A percentile compares a stretch with the other conserved stretches of the same genome.
Conservation (phyloP, 2,329 filamentous ascomycete genomes). For the Cytospora mali region DNA sequence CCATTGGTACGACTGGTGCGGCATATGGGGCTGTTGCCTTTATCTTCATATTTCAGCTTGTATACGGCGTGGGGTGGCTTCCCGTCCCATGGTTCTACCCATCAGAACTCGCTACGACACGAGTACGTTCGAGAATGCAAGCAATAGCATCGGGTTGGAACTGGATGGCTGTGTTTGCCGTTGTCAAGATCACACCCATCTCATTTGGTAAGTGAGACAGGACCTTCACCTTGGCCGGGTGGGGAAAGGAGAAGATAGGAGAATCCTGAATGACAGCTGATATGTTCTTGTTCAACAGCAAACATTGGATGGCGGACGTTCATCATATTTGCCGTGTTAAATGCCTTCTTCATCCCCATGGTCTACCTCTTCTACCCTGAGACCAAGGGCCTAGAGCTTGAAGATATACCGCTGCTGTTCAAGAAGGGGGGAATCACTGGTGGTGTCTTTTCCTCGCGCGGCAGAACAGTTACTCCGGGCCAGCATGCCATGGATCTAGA, state of each 20-base stretch:
- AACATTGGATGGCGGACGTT: conserved; percentile 35
- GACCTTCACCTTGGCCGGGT: neutral
- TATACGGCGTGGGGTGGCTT: conserved; percentile 46
- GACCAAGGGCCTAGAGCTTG: conserved; percentile 46
- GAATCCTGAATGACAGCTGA: neutral
- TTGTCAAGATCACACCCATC: conserved; percentile 29
- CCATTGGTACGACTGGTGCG: conserved; percentile 34
- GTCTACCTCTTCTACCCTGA: conserved; percentile 48
- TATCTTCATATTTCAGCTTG: conserved; percentile 48
- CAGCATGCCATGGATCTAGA: conserved; percentile 11
- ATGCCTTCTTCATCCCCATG: conserved; percentile 36
- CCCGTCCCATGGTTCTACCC: conserved; percentile 49
- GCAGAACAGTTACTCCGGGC: conserved; percentile 11
- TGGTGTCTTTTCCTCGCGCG: conserved; percentile 33
- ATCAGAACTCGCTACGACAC: conserved; percentile 44
- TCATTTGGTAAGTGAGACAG: conserved; percentile 29
- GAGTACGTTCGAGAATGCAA: conserved; percentile 43
- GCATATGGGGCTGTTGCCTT: conserved; percentile 47
- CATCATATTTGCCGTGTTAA: conserved; percentile 28
- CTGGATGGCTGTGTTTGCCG: conserved; percentile 32
- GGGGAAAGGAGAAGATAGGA: neutral
- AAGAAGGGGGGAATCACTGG: conserved; percentile 41
- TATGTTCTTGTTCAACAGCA: neutral
- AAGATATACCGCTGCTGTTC: conserved; percentile 48
- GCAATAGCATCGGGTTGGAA: conserved; percentile 41